Conservation (phyloP, 345 rosid species). For the Salix brachista region DNA sequence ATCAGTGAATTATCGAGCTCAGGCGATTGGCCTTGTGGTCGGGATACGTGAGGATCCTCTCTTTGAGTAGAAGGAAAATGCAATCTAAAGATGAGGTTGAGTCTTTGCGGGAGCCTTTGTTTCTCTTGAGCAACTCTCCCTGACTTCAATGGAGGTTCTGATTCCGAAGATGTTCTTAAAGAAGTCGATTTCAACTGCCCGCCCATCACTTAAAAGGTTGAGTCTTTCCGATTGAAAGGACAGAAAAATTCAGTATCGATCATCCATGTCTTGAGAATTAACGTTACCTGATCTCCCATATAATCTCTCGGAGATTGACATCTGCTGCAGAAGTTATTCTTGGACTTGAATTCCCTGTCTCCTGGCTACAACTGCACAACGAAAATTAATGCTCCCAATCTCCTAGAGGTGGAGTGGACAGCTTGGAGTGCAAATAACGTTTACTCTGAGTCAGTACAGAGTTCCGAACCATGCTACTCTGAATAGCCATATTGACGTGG, state of each 20-base stretch:
- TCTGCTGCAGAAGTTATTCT: background rate
- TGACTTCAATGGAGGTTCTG: background rate
- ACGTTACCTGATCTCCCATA: background rate
- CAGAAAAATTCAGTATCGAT: background rate
- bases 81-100: no score
- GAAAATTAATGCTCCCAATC: constrained; percentile 6
- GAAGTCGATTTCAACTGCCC: constrained; percentile 1
- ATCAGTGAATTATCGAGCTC: no score
- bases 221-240: background rate
- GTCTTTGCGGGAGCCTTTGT: background rate
- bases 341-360: background rate
- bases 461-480: background rate
- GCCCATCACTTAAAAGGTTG: background rate
- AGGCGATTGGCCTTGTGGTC: background rate
- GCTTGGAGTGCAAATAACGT: background rate
- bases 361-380: background rate
- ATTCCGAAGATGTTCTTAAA: background rate
- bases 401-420: background rate
- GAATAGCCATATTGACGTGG: background rate
- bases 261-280: background rate
- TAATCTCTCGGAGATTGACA: background rate
- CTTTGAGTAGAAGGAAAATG: background rate
- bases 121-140: constrained; percentile 1
- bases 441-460: background rate
- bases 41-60: background rate